A percentile compares a stretch with the other conserved stretches of the same genome.
Conservation (phyloP, 495 filamentous ascomycete species). For the Glutinoglossum americanum region DNA sequence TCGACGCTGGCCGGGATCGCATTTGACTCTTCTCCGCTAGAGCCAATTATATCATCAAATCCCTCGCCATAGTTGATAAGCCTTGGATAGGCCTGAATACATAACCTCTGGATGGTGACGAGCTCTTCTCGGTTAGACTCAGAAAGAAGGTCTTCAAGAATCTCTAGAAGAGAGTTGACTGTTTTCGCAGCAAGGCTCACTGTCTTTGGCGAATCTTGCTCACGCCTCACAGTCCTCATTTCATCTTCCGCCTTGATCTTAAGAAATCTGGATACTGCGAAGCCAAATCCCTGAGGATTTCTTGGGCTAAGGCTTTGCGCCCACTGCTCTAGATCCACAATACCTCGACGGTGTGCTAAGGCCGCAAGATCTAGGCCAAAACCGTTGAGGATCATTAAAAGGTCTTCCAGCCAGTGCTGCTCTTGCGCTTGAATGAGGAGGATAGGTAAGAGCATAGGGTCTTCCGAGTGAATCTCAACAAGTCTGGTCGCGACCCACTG, state of each 20-base stretch:
- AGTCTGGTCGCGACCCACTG: conserved; percentile 62
- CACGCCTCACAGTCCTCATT: conserved; percentile 39
- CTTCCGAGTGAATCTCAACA: conserved; percentile 52
- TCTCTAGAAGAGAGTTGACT: conserved; percentile 57
- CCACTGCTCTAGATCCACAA: conserved; percentile 70
- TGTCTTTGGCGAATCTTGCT: conserved; percentile 36
- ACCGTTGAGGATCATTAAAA: conserved; percentile 50
- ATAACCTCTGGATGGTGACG: conserved; percentile 52
- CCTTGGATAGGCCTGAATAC: conserved; percentile 82
- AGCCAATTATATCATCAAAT: conserved; percentile 72
- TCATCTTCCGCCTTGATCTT: conserved; percentile 69
- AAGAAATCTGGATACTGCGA: conserved; percentile 49
- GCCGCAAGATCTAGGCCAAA: conserved; percentile 80
- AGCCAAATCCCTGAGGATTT: conserved; percentile 33
- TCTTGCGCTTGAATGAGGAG: conserved; percentile 67
- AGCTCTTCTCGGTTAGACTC: conserved; percentile 30
- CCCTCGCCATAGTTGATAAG: conserved; percentile 91
- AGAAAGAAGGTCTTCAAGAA: conserved; percentile 37
- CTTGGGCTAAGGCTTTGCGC: conserved; percentile 40
- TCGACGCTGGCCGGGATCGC: conserved; percentile 56
- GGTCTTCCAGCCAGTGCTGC: conserved; percentile 62
- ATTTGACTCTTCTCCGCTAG: conserved; percentile 60
- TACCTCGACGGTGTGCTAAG: conserved; percentile 61
- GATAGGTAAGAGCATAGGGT: conserved; percentile 49
- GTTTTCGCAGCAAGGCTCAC: conserved; percentile 65